Percentiles rank a stretch among this genome's conserved stretches.
Evolutionary conservation across 2,329 filamentous ascomycete species (phyloP).

Genomic region (Sporothrix globosa): DNA sequence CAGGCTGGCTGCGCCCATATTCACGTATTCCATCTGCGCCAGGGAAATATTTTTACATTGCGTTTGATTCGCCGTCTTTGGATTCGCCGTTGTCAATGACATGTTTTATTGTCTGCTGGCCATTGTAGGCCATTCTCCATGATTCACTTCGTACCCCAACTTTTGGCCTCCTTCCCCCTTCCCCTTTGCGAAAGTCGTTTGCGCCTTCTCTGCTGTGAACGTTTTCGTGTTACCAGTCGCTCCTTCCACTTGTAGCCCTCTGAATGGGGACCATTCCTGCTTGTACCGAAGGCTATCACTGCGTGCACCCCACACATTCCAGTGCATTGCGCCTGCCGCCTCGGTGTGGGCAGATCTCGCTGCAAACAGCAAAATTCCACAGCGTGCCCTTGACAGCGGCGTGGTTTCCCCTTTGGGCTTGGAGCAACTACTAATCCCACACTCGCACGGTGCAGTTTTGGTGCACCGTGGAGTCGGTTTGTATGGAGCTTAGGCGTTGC

Average conservation of each 20-base stretch:
- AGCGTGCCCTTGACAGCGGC: slow-evolving; percentile 1
- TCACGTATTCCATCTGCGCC: neutral
- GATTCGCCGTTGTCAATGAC: slow-evolving; percentile 8
- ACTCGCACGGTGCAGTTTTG: slow-evolving; percentile 9
- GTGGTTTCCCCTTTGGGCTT: slow-evolving; percentile 17
- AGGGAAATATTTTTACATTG: slow-evolving; percentile 3
- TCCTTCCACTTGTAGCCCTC: slow-evolving; percentile 8
- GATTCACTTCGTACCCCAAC: neutral
- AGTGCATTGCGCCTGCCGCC: slow-evolving; percentile 16
- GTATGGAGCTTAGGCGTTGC: neutral
- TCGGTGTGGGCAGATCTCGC: neutral
- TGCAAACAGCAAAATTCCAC: slow-evolving; percentile 16
- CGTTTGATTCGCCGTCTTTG: slow-evolving; percentile 13
- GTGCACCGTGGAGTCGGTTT: neutral
- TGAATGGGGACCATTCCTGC: neutral
- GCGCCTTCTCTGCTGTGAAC: neutral
- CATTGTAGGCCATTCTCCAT: neutral
- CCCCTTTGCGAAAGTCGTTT: neutral
- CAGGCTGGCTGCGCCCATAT: neutral
- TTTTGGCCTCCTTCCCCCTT: neutral
- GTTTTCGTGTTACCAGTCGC: neutral
- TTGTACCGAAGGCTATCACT: neutral
- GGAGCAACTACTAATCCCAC: neutral
- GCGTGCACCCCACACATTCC: slow-evolving; percentile 25
- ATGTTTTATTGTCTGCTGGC: too few species aligned